phyloP scores from a whole-genome alignment of 495 filamentous ascomycete species.

The Cenococcum geophilum region DNA sequence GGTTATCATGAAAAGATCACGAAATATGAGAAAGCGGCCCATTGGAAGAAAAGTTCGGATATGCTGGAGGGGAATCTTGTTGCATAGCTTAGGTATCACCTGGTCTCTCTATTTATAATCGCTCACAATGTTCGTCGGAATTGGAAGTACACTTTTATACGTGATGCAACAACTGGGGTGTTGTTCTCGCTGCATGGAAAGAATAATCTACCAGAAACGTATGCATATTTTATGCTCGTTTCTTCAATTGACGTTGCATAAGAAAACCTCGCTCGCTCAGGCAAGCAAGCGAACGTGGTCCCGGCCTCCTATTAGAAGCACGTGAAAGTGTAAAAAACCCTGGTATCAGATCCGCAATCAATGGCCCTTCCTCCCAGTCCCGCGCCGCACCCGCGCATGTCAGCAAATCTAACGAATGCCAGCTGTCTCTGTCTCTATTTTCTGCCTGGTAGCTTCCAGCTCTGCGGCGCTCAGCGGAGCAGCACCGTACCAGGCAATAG shows the following conservation, averaged over 20 bases:
- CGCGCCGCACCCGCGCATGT: background rate
- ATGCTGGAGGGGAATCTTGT: background rate
- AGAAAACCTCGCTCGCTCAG: no score
- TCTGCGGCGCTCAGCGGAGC: background rate
- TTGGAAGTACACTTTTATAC: background rate
- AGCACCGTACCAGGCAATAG: constrained; percentile 63
- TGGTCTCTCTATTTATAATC: background rate
- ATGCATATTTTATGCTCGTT: no score
- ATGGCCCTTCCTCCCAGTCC: background rate
- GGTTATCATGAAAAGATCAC: background rate
- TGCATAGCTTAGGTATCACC: background rate
- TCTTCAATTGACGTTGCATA: no score
- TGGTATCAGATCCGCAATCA: no score
- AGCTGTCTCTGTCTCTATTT: background rate
- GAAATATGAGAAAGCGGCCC: no score
- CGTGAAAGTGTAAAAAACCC: no score
- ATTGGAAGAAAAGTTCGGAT: background rate
- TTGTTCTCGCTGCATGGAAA: no score
- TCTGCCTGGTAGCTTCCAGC: background rate
- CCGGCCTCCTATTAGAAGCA: no score
- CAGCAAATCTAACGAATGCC: no score
- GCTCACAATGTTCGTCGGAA: background rate
- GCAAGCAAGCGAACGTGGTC: no score
- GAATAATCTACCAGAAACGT: no score
- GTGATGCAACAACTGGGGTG: no score